A percentile compares a stretch with the other conserved stretches of the same genome.
These are phyloP conservation scores for Pugionium dolabratum DNA, from an alignment of 345 rosid genomes.

Conservation along the genomic window DNA sequence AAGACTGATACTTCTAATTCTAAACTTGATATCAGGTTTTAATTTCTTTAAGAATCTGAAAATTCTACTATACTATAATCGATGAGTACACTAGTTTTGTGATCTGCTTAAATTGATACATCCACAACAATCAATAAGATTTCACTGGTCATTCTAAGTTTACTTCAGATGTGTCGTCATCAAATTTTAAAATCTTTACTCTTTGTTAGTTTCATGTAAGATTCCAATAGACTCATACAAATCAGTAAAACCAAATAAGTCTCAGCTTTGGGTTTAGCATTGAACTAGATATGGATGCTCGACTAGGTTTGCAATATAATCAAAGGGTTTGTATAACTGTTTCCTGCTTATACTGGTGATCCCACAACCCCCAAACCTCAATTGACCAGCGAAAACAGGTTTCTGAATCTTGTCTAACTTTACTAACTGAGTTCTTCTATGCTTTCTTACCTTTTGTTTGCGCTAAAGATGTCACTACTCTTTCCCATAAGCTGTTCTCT, in stretches of 20 bases:
- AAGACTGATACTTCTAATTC: too few relatives aligned
- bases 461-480: slow-evolving; percentile 37
- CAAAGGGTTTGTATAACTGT: slow-evolving; percentile 2
- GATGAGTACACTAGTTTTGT: neutral
- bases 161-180: neutral
- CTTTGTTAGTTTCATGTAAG: slow-evolving; percentile 2
- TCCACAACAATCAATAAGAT: neutral
- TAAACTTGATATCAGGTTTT: too few relatives aligned
- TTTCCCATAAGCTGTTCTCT: slow-evolving; percentile 42
- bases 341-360: slow-evolving; percentile 13
- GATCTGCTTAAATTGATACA: neutral
- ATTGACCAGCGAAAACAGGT: neutral
- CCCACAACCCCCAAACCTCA: neutral
- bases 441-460: slow-evolving; percentile 30
- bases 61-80: too few relatives aligned
- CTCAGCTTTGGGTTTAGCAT: neutral
- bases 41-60: too few relatives aligned
- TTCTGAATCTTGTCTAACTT: neutral
- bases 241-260: neutral
- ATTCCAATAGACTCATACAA: neutral
- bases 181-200: neutral
- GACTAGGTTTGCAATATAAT: neutral
- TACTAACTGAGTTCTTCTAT: neutral
- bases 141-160: neutral
- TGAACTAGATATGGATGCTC: neutral